These are phyloP conservation scores for Candida sp. DNA, from an alignment of 1,139 yeast genomes.

Conservation along the genomic window DNA sequence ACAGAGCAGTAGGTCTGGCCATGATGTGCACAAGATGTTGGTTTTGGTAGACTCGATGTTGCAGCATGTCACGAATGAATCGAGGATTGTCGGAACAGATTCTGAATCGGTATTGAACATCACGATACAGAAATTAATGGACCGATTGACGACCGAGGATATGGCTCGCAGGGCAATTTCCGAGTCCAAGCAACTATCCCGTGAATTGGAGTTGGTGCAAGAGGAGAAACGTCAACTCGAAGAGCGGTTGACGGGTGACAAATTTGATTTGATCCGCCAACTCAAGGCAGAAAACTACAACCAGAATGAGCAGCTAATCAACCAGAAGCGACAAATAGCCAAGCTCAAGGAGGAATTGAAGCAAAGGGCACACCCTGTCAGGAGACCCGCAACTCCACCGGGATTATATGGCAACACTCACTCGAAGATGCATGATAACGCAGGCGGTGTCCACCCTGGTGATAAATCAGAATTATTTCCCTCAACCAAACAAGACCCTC, in stretches of 20 bases:
- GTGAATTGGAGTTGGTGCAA: slow-evolving; percentile 25
- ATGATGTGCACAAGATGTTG: slow-evolving; percentile 27
- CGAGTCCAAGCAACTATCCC: slow-evolving; percentile 29
- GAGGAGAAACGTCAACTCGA: slow-evolving; percentile 28
- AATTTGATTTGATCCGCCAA: slow-evolving; percentile 14
- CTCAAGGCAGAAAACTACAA: slow-evolving; percentile 17
- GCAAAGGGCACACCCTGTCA: neutral
- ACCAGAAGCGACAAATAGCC: slow-evolving; percentile 28
- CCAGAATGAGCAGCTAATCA: slow-evolving; percentile 14
- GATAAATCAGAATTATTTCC: neutral
- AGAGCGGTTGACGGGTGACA: slow-evolving; percentile 24
- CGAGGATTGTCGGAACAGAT: slow-evolving; percentile 25
- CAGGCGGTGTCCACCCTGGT: neutral
- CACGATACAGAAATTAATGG: slow-evolving; percentile 39
- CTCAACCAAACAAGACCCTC: neutral
- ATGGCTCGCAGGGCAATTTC: slow-evolving; percentile 38
- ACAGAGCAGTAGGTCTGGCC: slow-evolving; percentile 24
- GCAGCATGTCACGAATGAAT: slow-evolving; percentile 32
- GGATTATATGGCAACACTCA: slow-evolving; percentile 7
- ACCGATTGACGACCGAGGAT: slow-evolving; percentile 35
- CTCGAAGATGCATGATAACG: neutral
- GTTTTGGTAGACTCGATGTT: slow-evolving; percentile 34
- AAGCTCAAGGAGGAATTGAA: slow-evolving; percentile 18
- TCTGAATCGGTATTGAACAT: slow-evolving; percentile 30
- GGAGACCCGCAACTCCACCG: slow-evolving; percentile 27